Evolutionary conservation across 108 stramenopile species (phyloP).

Genomic region (Pinguiococcus pyrenoidosus): DNA sequence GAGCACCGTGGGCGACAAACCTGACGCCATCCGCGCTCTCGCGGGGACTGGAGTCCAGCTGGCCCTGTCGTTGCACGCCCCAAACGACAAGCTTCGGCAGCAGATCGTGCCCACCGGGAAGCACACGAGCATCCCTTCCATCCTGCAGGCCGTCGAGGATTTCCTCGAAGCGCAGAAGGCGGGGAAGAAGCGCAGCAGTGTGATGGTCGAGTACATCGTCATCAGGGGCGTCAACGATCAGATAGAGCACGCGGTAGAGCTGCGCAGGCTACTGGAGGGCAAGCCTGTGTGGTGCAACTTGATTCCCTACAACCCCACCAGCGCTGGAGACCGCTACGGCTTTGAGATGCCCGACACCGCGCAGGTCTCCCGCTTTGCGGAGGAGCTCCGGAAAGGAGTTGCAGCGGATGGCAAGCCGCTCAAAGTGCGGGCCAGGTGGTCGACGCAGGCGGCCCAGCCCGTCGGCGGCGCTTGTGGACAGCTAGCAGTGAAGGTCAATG

Average conservation of each 20-base stretch:
- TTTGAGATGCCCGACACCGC: too few relatives aligned
- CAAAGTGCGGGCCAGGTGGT: too few relatives aligned
- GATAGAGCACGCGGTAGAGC: conserved; percentile 14
- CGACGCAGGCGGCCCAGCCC: too few relatives aligned
- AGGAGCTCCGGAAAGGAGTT: too few relatives aligned
- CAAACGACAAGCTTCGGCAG: conserved; percentile 66
- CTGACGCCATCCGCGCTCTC: too few relatives aligned
- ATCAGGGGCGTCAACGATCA: conserved; percentile 24
- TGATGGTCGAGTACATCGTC: conserved; percentile 27
- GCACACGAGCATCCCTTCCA: conserved; percentile 55
- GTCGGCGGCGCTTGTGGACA: too few relatives aligned
- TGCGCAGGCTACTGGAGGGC: too few relatives aligned
- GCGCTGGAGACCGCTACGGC: too few relatives aligned
- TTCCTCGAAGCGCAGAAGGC: conserved; percentile 47
- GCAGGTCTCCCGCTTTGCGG: too few relatives aligned
- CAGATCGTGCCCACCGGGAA: conserved; percentile 76
- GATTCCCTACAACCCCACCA: conserved; percentile 29
- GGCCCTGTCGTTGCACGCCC: conserved; percentile 80
- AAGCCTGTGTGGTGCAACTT: conserved; percentile 22
- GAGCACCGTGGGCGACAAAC: conserved; percentile 83
- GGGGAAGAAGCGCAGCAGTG: background rate
- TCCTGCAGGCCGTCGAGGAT: conserved; percentile 73
- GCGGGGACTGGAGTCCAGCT: too few relatives aligned
- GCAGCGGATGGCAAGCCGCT: too few relatives aligned
- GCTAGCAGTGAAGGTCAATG: too few relatives aligned